phyloP scores from a whole-genome alignment of 2,329 filamentous ascomycete genomes.

The Pseudogymnoascus sp. region DNA sequence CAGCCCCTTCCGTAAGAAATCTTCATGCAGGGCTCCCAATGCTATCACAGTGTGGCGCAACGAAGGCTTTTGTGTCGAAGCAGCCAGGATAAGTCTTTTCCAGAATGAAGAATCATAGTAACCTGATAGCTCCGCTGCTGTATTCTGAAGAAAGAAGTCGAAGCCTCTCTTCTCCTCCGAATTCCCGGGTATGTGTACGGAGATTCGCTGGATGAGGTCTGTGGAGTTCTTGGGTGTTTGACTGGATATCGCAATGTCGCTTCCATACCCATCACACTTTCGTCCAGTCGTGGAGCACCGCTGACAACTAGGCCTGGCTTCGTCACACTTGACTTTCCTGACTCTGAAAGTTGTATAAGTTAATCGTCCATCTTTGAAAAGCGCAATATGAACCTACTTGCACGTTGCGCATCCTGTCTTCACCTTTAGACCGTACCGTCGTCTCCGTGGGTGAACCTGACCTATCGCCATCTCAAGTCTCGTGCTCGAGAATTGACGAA shows the following conservation, averaged over 20 bases:
- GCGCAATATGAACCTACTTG: conserved; percentile 17
- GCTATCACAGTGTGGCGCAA: conserved; percentile 25
- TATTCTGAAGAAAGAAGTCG: conserved; percentile 22
- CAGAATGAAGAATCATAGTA: conserved; percentile 24
- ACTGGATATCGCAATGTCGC: conserved; percentile 14
- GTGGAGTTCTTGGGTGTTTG: conserved; percentile 11
- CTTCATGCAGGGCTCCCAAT: conserved; percentile 24
- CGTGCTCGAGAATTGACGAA: conserved; percentile 12
- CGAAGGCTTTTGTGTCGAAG: conserved; percentile 19
- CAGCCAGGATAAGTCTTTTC: conserved; percentile 22
- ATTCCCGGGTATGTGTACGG: conserved; percentile 18
- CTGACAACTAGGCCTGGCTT: conserved; percentile 43
- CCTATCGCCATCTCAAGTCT: conserved; percentile 16
- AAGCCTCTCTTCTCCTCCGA: conserved; percentile 22
- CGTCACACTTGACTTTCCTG: conserved; percentile 50
- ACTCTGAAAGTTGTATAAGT: conserved; percentile 31
- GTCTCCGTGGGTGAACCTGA: conserved; percentile 16
- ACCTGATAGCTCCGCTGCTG: conserved; percentile 21
- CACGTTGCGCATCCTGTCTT: conserved; percentile 18
- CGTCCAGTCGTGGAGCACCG: conserved; percentile 31
- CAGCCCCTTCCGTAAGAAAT: conserved; percentile 18
- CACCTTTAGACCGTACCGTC: conserved; percentile 16
- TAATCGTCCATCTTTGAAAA: conserved; percentile 11
- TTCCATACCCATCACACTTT: conserved; percentile 21
- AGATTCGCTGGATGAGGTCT: conserved; percentile 17